Base-by-base conservation (phyloP, 2,329 filamentous ascomycete genomes). In the Diplodia intermedia region DNA sequence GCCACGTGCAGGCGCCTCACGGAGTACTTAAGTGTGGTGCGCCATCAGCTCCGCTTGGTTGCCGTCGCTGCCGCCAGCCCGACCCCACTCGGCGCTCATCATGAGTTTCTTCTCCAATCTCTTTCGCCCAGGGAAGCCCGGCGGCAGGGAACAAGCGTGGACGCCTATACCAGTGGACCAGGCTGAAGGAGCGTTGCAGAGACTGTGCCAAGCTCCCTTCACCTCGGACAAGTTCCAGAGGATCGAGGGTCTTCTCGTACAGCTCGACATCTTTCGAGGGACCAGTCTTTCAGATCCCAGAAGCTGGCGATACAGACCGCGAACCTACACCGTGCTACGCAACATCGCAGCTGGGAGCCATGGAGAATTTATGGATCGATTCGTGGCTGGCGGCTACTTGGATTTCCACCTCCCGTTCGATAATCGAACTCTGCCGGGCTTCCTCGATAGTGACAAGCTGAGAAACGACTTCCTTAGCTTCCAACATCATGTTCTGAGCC, bases 401-500 rank as follows among this genome's bases (percentile, higher is more conserved):
- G 52, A 54, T 54, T 33, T 54, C 23, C 23, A 31, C 15, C 52
- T 54, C 7, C 52, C 52, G 7, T 54, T 54, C 52, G 52, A 54
- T 18, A 29, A 54, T 14, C 52, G 12, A 18, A 54, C 52, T 8
- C 3, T 29, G 12, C 52, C 52, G 9, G 8, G 26, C 14, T 54
- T 29, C 15, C 15, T 54, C 3, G 3, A 14, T 7, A 29, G 15
- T 18, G 14, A 15, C 12, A 31, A 18, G 8, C 6, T 18, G 23
- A 54, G 20, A n/a, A 18, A 31, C 4, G 15, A 33, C 14, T 54
- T 54, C 14, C 26, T 54, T 14, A 29, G 26, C 6, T 29, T 31
- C 15, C 52, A 54, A 9, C 26, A 54, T 18, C 52, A 54, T 54
- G 52, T 54, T 18, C 23, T 54, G 23, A 54, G 40, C 18, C 40